phyloP scores from a whole-genome alignment of 2,329 filamentous ascomycete genomes.

The Fusarium sp. region DNA sequence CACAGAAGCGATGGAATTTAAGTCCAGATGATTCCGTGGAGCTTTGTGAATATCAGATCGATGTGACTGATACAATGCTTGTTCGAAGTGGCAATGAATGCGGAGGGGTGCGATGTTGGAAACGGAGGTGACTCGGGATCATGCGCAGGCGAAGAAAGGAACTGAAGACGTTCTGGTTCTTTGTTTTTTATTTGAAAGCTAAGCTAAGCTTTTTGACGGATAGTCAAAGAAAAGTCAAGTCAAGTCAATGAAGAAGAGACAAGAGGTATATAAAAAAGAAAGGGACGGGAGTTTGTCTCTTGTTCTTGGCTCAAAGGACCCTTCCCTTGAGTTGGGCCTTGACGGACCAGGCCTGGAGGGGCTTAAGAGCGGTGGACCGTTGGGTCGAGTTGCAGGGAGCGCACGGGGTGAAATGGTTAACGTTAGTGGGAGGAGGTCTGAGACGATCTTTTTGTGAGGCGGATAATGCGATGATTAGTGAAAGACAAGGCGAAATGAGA shows the following conservation, averaged over 20 bases:
- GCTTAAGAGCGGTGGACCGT: conserved; percentile 47
- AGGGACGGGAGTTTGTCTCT: conserved; percentile 17
- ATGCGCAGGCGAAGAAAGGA: conserved; percentile 35
- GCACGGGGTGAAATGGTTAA: conserved; percentile 32
- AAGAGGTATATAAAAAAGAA: conserved; percentile 16
- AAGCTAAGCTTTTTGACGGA: conserved; percentile 41
- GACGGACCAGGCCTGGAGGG: conserved; percentile 36
- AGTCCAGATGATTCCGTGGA: conserved; percentile 6
- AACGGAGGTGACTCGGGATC: conserved; percentile 33
- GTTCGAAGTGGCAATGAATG: conserved; percentile 35
- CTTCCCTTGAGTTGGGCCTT: conserved; percentile 40
- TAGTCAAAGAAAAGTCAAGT: conserved; percentile 22
- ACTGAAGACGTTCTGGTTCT: conserved; percentile 26
- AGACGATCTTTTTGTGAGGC: conserved; percentile 11
- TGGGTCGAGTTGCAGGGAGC: conserved; percentile 47
- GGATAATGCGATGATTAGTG: not conserved
- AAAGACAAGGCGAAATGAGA: not conserved
- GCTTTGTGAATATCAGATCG: conserved; percentile 9
- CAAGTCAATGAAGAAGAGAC: conserved; percentile 8
- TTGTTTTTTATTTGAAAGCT: conserved; percentile 43
- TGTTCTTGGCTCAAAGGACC: conserved; percentile 34
- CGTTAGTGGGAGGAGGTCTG: conserved; percentile 41
- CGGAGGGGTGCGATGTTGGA: conserved; percentile 31
- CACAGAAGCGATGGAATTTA: not conserved
- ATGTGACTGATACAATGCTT: conserved; percentile 15